These are phyloP conservation scores for Globomyces pollinis-pini DNA, from an alignment of 192 early-diverging fungal species.

Conservation along the genomic window DNA sequence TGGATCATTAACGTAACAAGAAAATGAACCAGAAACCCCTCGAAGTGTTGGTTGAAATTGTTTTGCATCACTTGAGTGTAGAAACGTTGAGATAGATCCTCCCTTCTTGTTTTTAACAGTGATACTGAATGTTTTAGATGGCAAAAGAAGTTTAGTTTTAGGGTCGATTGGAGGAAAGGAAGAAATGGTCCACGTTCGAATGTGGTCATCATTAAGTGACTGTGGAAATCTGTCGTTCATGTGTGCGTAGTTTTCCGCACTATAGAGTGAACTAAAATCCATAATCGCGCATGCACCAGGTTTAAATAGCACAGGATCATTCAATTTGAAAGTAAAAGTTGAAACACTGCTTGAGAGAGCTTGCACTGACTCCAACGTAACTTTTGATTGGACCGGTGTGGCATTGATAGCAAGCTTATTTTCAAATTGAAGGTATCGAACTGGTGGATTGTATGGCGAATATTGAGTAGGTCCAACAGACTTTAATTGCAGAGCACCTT, in stretches of 20 bases:
- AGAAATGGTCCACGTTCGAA: slow-evolving; percentile 23
- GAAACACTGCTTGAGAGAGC: background rate
- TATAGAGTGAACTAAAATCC: slow-evolving; percentile 13
- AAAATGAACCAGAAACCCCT: background rate
- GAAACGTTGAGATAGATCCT: slow-evolving; percentile 5
- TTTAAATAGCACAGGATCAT: background rate
- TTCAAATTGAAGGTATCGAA: slow-evolving; percentile 9
- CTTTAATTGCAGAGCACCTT: slow-evolving; percentile 1
- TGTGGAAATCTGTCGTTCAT: slow-evolving; percentile 17
- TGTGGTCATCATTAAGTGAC: slow-evolving; percentile 15
- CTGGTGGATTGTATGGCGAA: slow-evolving; percentile 24
- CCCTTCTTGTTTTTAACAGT: background rate
- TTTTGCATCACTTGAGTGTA: background rate
- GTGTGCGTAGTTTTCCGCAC: slow-evolving; percentile 10
- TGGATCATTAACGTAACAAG: background rate
- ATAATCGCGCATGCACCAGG: slow-evolving; percentile 15
- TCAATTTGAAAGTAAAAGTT: slow-evolving; percentile 16
- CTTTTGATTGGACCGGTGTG: background rate
- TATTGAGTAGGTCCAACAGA: background rate
- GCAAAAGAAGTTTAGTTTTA: background rate
- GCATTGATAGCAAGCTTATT: background rate
- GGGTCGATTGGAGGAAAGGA: background rate
- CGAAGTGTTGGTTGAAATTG: background rate
- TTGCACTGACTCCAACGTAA: background rate
- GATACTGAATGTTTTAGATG: background rate